Evolutionary conservation across 805 yeast genomes (phyloP), one percentile per base, ranked within the genome.

Genomic region (Barnettozyma siamensis): DNA sequence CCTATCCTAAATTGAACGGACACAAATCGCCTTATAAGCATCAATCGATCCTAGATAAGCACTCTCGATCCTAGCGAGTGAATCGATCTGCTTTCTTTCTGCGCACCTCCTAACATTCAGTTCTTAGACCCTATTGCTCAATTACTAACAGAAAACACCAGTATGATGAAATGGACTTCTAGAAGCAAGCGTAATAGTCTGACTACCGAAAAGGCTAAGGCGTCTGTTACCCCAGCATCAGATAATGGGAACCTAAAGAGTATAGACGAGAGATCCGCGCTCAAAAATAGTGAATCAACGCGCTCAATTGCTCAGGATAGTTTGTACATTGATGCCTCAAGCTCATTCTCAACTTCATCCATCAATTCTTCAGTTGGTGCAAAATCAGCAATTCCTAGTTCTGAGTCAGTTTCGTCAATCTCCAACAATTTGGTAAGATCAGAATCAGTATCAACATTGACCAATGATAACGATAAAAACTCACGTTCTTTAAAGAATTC

Each of bases 81-180:
- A n/a, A n/a, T n/a, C n/a, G n/a, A n/a, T n/a, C n/a, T n/a, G n/a
- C n/a, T n/a, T n/a, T n/a, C n/a, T n/a, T n/a, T n/a, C n/a, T n/a
- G n/a, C n/a, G n/a, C n/a, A n/a, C n/a, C n/a, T n/a, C n/a, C n/a
- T n/a, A n/a, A n/a, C n/a, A n/a, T n/a, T n/a, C n/a, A n/a, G n/a
- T n/a, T n/a, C n/a, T n/a, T n/a, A n/a, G n/a, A n/a, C n/a, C n/a
- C n/a, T n/a, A n/a, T n/a, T n/a, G n/a, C n/a, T n/a, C n/a, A 26
- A 26, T 3, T 40, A 37, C 41, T 37, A 41, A 41, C 40, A 4
- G n/a, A 9, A 3, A 9, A 15, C 10, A 13, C 10, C 20, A 33
- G 33, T 4, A 41, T 37, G 44, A 65, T 65, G 59, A 57, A 64
- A 43, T 56, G 67, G 55, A 47, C 51, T 16, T 44, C 54, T 20